Base-by-base conservation (phyloP, 352 stramenopile genomes). In the Thalassiosira pacifica region DNA sequence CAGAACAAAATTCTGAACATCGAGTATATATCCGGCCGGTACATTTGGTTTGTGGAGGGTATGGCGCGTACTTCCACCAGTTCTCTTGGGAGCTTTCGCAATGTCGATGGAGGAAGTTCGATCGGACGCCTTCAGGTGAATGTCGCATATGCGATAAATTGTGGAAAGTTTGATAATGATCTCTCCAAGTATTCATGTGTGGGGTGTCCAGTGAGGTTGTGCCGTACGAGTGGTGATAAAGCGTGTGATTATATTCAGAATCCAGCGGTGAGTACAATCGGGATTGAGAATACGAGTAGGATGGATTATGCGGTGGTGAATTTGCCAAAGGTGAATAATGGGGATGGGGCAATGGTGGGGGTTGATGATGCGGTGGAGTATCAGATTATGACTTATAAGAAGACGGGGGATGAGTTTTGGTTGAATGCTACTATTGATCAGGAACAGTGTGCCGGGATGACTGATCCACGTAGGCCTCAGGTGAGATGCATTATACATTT, bases 1-100 rank as follows among this genome's bases (percentile, higher is more conserved):
- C 60, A 52, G 60, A 69, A 69, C 31, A 69, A 69, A 52, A 42
- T 69, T 3, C 13, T 69, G 22, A n/a, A 60, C 29, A 60, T 60
- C 52, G 52, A 60, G 26, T 60, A 60, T 60, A 24, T 16, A n/a
- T 11, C 4, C 53, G 26, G 63, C 4, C 65, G 66, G 22, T 74
- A 74, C 48, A 64, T 74, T 64, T 74, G 66, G 66, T 74, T 66
- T 32, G 66, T 74, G 29, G 66, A 74, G 13, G 66, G 66, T 2
- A 74, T 74, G 66, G 66, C 66, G 11, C 66, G 66, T 24, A 74
- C 66, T 1, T 64, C 66, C 66, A 74, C 66, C n/a, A n/a, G n/a
- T n/a, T 59, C 22, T 52, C 10, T 6, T 18, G 40, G 11, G 29
- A n/a, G 37, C 26, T 9, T 74, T 4, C 29, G 16, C 40, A 22